These are phyloP conservation scores for Pichia phayaonensis DNA, from an alignment of 805 yeast species.

Conservation along the genomic window DNA sequence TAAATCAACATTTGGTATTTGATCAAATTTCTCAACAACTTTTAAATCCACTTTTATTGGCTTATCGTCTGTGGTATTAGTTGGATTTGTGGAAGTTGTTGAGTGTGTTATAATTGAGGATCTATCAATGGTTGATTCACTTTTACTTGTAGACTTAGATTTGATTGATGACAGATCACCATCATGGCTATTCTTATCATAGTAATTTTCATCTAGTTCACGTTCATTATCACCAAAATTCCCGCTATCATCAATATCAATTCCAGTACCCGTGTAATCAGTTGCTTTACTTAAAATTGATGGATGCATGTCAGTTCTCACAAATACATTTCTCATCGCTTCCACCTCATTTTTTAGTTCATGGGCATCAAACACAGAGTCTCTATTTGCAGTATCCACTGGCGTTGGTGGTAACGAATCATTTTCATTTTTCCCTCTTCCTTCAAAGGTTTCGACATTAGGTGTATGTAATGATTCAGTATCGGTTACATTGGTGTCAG, in stretches of 20 bases:
- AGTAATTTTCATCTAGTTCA: neutral
- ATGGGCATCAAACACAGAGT: conserved; percentile 1
- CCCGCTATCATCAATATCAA: neutral
- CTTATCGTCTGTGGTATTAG: neutral
- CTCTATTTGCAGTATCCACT: neutral
- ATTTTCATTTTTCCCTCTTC: neutral
- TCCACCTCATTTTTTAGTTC: conserved; percentile 8
- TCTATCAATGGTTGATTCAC: neutral
- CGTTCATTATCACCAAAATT: neutral
- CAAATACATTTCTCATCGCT: conserved; percentile 18
- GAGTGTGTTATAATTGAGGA: neutral
- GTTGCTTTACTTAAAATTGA: conserved; percentile 3
- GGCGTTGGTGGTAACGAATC: neutral
- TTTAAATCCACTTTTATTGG: neutral
- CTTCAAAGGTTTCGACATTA: neutral
- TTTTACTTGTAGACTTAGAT: neutral
- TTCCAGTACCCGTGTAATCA: neutral
- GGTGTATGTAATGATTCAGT: neutral
- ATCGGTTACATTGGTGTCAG: conserved; percentile 4
- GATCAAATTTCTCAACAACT: neutral
- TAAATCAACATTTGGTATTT: conserved; percentile 6
- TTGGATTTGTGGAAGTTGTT: neutral
- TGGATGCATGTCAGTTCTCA: conserved; percentile 13
- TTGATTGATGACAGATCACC: neutral
- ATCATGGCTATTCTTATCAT: neutral